Conservation (phyloP, 345 rosid species). For the Kandelia obovata region DNA sequence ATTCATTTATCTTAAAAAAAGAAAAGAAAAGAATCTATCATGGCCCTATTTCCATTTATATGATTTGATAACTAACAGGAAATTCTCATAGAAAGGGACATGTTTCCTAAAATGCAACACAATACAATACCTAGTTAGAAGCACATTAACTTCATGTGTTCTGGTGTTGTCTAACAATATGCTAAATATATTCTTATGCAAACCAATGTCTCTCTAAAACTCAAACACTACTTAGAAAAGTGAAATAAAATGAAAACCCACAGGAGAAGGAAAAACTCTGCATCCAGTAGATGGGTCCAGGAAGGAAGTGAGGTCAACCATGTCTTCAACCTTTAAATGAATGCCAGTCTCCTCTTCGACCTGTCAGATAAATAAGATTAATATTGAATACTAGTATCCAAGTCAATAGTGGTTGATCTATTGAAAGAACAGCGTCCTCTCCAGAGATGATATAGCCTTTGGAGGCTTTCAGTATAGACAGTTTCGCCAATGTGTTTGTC, state of each 20-base stretch:
- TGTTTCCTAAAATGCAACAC: too few species aligned
- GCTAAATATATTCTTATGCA: too few species aligned
- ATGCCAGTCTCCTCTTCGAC: slow-evolving; percentile 90
- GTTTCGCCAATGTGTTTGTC: too few species aligned
- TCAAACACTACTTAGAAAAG: not conserved
- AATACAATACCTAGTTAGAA: too few species aligned
- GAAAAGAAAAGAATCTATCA: too few species aligned
- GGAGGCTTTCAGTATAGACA: not conserved
- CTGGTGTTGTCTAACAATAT: too few species aligned
- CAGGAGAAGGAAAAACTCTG: slow-evolving; percentile 75
- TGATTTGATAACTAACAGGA: too few species aligned
- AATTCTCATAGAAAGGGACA: too few species aligned
- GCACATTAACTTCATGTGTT: too few species aligned
- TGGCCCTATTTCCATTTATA: too few species aligned
- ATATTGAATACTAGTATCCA: not conserved
- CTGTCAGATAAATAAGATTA: slow-evolving; percentile 28
- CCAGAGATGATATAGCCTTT: not conserved
- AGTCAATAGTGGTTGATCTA: not conserved
- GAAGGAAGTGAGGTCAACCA: slow-evolving; percentile 86
- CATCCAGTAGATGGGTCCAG: slow-evolving; percentile 65
- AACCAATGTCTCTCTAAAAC: too few species aligned
- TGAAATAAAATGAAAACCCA: slow-evolving; percentile 24
- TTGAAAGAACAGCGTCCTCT: not conserved
- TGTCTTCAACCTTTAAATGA: slow-evolving; percentile 57
- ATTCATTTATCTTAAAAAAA: too few species aligned